These are phyloP conservation scores for Curvularia lunata DNA, from an alignment of 2,329 filamentous ascomycete species.

Conservation along the genomic window DNA sequence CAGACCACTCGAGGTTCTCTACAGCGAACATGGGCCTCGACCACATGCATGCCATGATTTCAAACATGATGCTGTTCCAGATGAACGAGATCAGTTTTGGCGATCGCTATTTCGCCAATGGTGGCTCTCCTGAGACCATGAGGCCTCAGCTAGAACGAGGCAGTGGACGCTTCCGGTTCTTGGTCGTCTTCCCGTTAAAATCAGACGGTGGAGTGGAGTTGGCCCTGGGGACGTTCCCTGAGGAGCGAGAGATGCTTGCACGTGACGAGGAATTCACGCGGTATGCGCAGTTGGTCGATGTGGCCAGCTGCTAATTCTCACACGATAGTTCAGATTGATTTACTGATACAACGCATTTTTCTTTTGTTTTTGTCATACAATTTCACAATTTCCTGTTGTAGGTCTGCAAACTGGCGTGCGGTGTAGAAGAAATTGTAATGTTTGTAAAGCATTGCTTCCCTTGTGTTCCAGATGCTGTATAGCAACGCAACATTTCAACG, in stretches of 20 bases:
- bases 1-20: constrained; percentile 24
- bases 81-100: constrained; percentile 27
- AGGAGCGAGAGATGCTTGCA: constrained; percentile 56
- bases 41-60: constrained; percentile 35
- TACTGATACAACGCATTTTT: not conserved
- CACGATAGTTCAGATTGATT: not conserved
- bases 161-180: constrained; percentile 32
- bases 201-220: constrained; percentile 32
- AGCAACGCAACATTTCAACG: not conserved
- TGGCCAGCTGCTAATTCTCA: not conserved
- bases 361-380: not conserved
- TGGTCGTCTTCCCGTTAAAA: constrained; percentile 35
- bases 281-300: constrained; percentile 38
- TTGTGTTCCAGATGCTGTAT: not conserved
- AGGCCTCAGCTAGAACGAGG: constrained; percentile 38
- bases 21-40: constrained; percentile 34
- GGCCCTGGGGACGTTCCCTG: constrained; percentile 30
- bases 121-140: constrained; percentile 33
- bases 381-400: not conserved
- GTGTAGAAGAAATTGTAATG: no score
- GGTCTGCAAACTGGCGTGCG: no score
- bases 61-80: constrained; percentile 34
- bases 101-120: constrained; percentile 26
- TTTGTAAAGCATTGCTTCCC: not conserved
- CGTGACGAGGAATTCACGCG: constrained; percentile 52